A percentile compares a stretch with the other conserved stretches of the same genome.
phyloP scores from a whole-genome alignment of 768 basidiomycete species.

The Roridomyces roridus region DNA sequence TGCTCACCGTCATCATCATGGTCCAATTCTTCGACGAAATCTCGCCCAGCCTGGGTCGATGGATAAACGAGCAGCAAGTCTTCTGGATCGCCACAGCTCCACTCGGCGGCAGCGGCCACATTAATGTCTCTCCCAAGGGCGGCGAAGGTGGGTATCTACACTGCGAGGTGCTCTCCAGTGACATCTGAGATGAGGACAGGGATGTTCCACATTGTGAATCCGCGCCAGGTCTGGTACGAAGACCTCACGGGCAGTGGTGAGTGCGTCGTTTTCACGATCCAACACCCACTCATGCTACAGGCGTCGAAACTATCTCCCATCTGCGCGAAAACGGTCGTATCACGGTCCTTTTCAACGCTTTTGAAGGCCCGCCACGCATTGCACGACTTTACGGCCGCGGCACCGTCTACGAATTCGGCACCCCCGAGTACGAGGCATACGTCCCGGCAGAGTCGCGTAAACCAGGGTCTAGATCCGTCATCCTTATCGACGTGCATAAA shows the following conservation, averaged over 20 bases:
- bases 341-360: slow-evolving; percentile 66
- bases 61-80: slow-evolving; percentile 67
- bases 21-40: slow-evolving; percentile 64
- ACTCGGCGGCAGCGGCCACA: slow-evolving; percentile 57
- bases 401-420: slow-evolving; percentile 65
- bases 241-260: slow-evolving; percentile 76
- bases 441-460: slow-evolving; percentile 53
- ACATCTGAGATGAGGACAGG: slow-evolving; percentile 30
- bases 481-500: slow-evolving; percentile 66
- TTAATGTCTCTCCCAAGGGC: slow-evolving; percentile 76
- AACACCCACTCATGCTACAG: slow-evolving; percentile 35
- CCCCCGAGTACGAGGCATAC: slow-evolving; percentile 61
- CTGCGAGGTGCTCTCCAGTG: too few species aligned
- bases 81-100: slow-evolving; percentile 79
- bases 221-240: slow-evolving; percentile 72
- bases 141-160: slow-evolving; percentile 44
- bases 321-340: slow-evolving; percentile 68
- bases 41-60: slow-evolving; percentile 55
- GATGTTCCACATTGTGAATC: slow-evolving; percentile 63
- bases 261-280: slow-evolving; percentile 27
- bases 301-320: slow-evolving; percentile 65
- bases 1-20: too few species aligned
- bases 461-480: slow-evolving; percentile 64
- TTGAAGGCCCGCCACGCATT: slow-evolving; percentile 65
- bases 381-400: slow-evolving; percentile 66